Evolutionary conservation across 306 rosid species (phyloP), one percentile per base, ranked within the genome.

Genomic region (Glycine soja): DNA sequence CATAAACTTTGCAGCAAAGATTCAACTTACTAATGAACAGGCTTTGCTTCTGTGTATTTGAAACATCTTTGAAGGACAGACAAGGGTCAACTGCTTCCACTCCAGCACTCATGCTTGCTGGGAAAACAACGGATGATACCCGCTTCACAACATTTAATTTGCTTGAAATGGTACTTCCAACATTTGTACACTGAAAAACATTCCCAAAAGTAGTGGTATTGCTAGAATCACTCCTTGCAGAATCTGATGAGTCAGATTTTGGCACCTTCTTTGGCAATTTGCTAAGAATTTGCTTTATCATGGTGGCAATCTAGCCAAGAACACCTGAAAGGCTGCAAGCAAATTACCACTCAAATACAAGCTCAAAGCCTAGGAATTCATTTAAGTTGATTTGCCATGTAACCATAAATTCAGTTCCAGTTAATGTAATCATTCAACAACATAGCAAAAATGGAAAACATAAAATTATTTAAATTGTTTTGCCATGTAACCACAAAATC

Each of bases 71-170:
- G 88, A 96, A 96, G 76, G 97, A 89, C 38, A 96, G 77, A 75
- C 86, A 89, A 6, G 99, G 95, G 64, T 96, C 99, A 70, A 96
- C 94, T 45, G 92, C 90, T 85, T 93, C 99, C 14, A 87, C 89
- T 80, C 97, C 99, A 52, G 97, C 82, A 42, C 68, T 81, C 78
- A 88, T 80, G 80, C 99, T 92, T 56, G 99, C 89, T 3, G 99
- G 99, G 83, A 96, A 96, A 83, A 96, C 99, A 57, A 90, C 99
- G 0, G 98, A 96, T 71, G 99, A 96, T 43, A 96, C 99, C 80
- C 99, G 86, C 83, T 96, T 93, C 62, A 96, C 99, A 10, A 92
- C 98, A 85, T 91, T 96, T 80, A 96, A 85, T 87, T 96, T 96
- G 91, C 97, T 93, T 7, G 99, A 89, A 79, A 96, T 87, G 72